Evolutionary conservation across 2,329 filamentous ascomycete genomes (phyloP).

Genomic region (Fusarium secorum): DNA sequence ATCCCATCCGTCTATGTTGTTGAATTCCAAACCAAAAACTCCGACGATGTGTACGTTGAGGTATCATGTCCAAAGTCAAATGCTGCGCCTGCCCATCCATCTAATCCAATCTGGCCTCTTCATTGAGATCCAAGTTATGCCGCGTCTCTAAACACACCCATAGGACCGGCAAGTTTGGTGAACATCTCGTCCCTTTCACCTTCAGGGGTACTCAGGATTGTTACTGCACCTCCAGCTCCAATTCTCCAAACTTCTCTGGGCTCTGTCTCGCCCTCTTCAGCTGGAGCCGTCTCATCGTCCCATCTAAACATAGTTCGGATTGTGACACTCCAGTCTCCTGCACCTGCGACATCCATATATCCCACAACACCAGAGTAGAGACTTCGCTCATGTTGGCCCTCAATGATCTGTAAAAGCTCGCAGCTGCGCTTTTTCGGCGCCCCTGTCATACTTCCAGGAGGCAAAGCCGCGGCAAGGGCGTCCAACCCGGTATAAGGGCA

Average conservation of each 20-base stretch:
- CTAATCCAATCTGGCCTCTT: not conserved
- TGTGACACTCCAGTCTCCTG: constrained; percentile 89
- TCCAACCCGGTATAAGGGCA: constrained; percentile 69
- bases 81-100: constrained; percentile 1
- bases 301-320: constrained; percentile 83
- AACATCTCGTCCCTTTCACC: constrained; percentile 94
- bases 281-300: constrained; percentile 62
- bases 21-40: constrained; percentile 42
- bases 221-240: constrained; percentile 90
- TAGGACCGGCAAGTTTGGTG: constrained; percentile 70
- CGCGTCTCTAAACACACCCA: constrained; percentile 58
- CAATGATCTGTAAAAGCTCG: constrained; percentile 77
- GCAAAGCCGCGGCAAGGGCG: constrained; percentile 78
- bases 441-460: constrained; percentile 95
- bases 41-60: constrained; percentile 48
- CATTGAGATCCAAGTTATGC: constrained; percentile 28
- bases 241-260: constrained; percentile 75
- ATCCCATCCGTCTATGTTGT: constrained; percentile 37
- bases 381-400: constrained; percentile 68
- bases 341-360: constrained; percentile 85
- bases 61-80: constrained; percentile 41
- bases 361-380: constrained; percentile 90
- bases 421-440: constrained; percentile 94
- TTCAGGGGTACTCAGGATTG: constrained; percentile 78
- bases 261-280: constrained; percentile 42